Percentiles rank a stretch among this genome's conserved stretches.
phyloP scores from a whole-genome alignment of 768 basidiomycete species.

The Podaxis sp. region DNA sequence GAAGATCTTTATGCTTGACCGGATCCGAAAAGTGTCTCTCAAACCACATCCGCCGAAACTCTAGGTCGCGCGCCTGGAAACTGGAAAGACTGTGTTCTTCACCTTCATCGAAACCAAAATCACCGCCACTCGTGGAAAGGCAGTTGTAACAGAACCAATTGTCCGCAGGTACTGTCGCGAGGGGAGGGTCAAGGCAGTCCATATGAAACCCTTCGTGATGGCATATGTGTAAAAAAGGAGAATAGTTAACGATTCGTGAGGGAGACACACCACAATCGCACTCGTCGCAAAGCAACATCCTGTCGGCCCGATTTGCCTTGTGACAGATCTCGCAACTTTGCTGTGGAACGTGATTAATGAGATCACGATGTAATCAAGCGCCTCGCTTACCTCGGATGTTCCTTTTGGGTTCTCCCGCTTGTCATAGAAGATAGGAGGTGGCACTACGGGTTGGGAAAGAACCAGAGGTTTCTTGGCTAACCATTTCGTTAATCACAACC shows the following conservation, averaged over 20 bases:
- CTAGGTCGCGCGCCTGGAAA: conserved; percentile 88
- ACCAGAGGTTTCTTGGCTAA: conserved; percentile 34
- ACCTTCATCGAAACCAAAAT: conserved; percentile 98
- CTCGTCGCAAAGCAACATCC: conserved; percentile 75
- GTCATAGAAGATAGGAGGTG: conserved; percentile 49
- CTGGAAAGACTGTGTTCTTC: conserved; percentile 91
- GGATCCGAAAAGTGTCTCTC: conserved; percentile 52
- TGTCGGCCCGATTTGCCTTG: conserved; percentile 82
- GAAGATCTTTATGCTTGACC: conserved; percentile 35
- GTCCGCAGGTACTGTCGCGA: conserved; percentile 82
- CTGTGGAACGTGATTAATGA: conserved; percentile 35
- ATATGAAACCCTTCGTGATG: conserved; percentile 81
- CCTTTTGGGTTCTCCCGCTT: conserved; percentile 42
- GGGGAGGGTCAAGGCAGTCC: conserved; percentile 92
- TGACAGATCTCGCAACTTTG: conserved; percentile 93
- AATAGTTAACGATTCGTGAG: not conserved
- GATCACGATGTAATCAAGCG: conserved; percentile 25
- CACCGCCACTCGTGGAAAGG: conserved; percentile 86
- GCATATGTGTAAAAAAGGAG: conserved; percentile 12
- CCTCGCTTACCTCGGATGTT: conserved; percentile 50
- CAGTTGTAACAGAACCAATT: conserved; percentile 97
- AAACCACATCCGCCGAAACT: conserved; percentile 91
- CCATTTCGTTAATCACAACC: conserved; percentile 18
- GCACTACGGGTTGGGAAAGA: conserved; percentile 34
- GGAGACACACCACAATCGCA: conserved; percentile 42